Percentiles rank a stretch among this genome's conserved stretches.
phyloP scores from a whole-genome alignment of 371 early-diverging fungal species.

The Mucor lusitanicus region DNA sequence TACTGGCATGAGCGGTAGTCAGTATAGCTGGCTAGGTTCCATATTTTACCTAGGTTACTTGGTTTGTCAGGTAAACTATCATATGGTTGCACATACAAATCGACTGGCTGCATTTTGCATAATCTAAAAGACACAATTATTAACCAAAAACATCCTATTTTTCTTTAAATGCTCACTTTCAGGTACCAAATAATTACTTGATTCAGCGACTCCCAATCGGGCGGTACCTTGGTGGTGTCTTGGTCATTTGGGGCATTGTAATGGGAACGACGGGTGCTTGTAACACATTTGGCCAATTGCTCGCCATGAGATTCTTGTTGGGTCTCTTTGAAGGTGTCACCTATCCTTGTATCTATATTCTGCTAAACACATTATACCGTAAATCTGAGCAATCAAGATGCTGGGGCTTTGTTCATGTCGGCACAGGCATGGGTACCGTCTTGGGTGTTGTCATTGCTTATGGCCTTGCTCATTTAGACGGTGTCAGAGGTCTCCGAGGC shows the following conservation, averaged over 20 bases:
- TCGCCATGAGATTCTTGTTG: slow-evolving; percentile 28
- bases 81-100: background rate
- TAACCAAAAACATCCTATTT: background rate
- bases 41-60: slow-evolving; percentile 43
- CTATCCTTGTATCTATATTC: slow-evolving; percentile 30
- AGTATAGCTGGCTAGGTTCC: slow-evolving; percentile 36
- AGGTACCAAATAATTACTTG: slow-evolving; percentile 37
- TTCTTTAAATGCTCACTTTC: background rate
- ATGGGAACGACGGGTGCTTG: slow-evolving; percentile 26
- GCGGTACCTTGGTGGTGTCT: slow-evolving; percentile 30
- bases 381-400: slow-evolving; percentile 34
- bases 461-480: slow-evolving; percentile 29
- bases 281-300: slow-evolving; percentile 27
- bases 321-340: slow-evolving; percentile 41
- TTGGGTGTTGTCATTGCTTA: slow-evolving; percentile 32
- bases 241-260: slow-evolving; percentile 37
- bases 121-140: background rate
- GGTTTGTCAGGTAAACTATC: slow-evolving; percentile 30
- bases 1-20: slow-evolving; percentile 14
- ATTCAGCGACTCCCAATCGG: slow-evolving; percentile 35
- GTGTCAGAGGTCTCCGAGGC: background rate
- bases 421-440: slow-evolving; percentile 28
- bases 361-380: slow-evolving; percentile 35
- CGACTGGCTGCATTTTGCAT: background rate
- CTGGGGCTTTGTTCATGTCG: slow-evolving; percentile 29